Base-by-base conservation (phyloP, 2,329 filamentous ascomycete genomes). In the Penicillium hordei region DNA sequence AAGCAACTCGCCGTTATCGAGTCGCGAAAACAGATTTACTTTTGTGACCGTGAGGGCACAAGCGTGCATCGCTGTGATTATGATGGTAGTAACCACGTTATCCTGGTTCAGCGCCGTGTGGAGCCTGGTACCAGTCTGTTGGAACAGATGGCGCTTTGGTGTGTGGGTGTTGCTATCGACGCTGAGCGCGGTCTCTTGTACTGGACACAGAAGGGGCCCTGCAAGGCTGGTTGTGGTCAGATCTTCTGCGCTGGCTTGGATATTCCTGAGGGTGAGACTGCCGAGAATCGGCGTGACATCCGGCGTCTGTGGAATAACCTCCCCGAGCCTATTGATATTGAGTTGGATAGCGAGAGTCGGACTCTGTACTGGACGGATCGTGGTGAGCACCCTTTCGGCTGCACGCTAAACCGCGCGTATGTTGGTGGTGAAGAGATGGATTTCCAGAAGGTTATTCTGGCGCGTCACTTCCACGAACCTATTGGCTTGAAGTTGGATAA, bases 351-450 rank as follows among this genome's bases (percentile, higher is more conserved):
- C 13, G 70, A 74, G 0, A 65, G 67, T 3, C 66, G 76, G 29
- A 72, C 68, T 1, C 70, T 87, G 27, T 87, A 83, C 68, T 87
- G 84, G 85, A 86, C 84, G 0, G 85, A 87, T 61, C 75, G 85
- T 0, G 85, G 84, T 4, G 84, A 87, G 60, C 68, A 81, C 1
- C 84, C 84, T 0, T 65, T 70, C 9, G 84, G 84, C 0, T 85
- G 84, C 65, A 78, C 78, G 12, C 60, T 87, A 57, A 83, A 85
- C 65, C 68, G 75, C 6, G 72, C 71, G 1, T 57, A 59, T 50
- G 46, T 66, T 12, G 57, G 58, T 12, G 58, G 52, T 27, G 56
- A 59, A 23, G 49, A 36, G 0, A 43, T 51, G 33, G 56, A 56
- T 42, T 48, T 50, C 29, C 31, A 61, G 21, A 61, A 63, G 51